Conservation (phyloP, 495 filamentous ascomycete genomes). For the Penicillium chermesinum region DNA sequence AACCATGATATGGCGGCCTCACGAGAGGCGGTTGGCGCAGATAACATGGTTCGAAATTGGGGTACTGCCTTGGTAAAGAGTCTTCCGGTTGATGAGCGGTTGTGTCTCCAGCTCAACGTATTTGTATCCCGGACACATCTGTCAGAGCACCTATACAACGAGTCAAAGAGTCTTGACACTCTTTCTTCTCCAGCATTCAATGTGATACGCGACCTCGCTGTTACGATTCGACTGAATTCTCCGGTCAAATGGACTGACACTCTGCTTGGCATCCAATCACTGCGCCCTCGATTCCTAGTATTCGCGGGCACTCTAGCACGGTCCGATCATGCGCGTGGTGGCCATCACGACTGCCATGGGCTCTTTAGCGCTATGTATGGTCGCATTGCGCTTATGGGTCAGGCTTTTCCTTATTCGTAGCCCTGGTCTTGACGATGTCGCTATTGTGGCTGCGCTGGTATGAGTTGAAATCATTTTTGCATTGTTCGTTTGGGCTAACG, state of each 20-base stretch:
- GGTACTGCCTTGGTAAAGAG: neutral
- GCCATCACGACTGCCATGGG: conserved; percentile 21
- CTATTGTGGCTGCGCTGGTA: conserved; percentile 31
- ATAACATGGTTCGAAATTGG: neutral
- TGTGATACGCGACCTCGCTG: neutral
- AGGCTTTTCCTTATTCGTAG: conserved; percentile 27
- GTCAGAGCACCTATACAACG: no score
- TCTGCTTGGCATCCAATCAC: neutral
- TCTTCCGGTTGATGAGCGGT: neutral
- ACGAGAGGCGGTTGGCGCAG: neutral
- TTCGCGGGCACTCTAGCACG: no score
- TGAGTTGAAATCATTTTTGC: neutral
- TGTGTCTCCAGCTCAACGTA: no score
- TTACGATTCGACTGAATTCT: neutral
- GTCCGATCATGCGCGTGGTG: conserved; percentile 14
- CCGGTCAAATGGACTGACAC: neutral
- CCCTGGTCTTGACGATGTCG: conserved; percentile 33
- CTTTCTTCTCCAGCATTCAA: neutral
- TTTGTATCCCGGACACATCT: no score
- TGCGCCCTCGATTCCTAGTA: neutral
- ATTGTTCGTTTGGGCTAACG: neutral
- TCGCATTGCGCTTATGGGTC: conserved; percentile 29
- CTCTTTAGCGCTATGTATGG: conserved; percentile 20
- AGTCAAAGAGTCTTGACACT: neutral
- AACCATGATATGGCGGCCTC: neutral